Evolutionary conservation across 805 yeast species (phyloP).

Genomic region (Tetrapisispora arboricola): DNA sequence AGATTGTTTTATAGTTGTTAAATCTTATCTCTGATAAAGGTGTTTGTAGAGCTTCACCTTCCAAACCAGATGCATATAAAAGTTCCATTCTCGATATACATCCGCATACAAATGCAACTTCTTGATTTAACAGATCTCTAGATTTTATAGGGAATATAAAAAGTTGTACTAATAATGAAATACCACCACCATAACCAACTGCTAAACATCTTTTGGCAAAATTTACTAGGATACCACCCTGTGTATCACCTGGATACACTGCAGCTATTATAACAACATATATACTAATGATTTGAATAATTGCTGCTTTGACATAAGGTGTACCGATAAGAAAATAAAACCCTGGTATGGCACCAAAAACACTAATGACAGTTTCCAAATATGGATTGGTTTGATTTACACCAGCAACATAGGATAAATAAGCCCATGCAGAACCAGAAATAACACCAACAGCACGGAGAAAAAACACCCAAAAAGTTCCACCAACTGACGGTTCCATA

Average conservation of each 20-base stretch:
- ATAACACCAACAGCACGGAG: conserved; percentile 39
- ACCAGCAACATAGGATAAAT: conserved; percentile 38
- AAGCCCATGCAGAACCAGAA: conserved; percentile 41
- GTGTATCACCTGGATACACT: conserved; percentile 29
- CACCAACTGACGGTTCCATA: conserved; percentile 42
- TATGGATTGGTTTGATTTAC: conserved; percentile 32
- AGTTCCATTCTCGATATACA: conserved; percentile 32
- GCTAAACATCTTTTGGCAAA: conserved; percentile 43
- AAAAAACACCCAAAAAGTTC: conserved; percentile 38
- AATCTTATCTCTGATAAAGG: conserved; percentile 26
- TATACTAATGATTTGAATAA: conserved; percentile 38
- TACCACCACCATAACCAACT: conserved; percentile 40
- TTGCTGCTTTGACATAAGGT: conserved; percentile 42
- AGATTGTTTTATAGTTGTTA: conserved; percentile 25
- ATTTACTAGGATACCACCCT: conserved; percentile 33
- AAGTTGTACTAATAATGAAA: conserved; percentile 38
- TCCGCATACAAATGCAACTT: conserved; percentile 33
- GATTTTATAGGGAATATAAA: conserved; percentile 39
- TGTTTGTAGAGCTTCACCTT: conserved; percentile 26
- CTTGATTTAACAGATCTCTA: conserved; percentile 34
- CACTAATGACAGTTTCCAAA: conserved; percentile 34
- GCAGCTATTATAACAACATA: conserved; percentile 40
- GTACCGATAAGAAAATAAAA: conserved; percentile 37
- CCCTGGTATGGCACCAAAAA: conserved; percentile 37
- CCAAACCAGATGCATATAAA: conserved; percentile 33